Evolutionary conservation across 1,284 basidiomycete species (phyloP), one percentile per base, ranked within the genome.

Genomic region (Ganoderma resinaceum): DNA sequence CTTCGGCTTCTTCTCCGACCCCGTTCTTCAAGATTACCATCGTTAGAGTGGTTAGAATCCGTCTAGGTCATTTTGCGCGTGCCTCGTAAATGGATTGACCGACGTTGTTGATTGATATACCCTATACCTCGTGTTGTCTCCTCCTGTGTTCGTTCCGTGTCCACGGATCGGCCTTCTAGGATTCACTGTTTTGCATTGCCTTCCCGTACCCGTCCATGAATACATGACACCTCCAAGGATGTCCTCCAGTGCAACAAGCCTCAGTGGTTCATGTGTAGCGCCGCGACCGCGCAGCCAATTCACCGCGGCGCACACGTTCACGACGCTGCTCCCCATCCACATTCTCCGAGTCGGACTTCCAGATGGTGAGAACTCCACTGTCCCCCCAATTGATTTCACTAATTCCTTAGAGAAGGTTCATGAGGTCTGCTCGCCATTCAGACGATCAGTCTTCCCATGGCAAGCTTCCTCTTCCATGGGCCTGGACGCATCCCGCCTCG

Each of bases 401-500:
- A 18, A 40, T 46, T 37, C 42, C 63, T 52, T n/a, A 23, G 63
- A 58, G 14, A 60, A 58, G 16, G 33, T 14, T 31, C 57, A n/a
- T 49, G 31, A 23, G 33, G 8, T 43, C 31, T 52, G 18, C n/a
- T 49, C 37, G 38, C 20, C 42, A 23, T 60, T 31, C 23, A 58
- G 18, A 23, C 23, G 43, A 49, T 52, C 33, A 23, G 26, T 20
- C 16, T 52, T 65, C 63, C 63, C 63, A 65, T 14, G 35, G n/a
- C 31, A 29, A 9, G 26, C 42, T 60, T 38, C 42, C 43, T 6
- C 57, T 60, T 55, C 46, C 42, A 46, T 57, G 18, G 57, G 63
- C n/a, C 63, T 65, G 43, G 63, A 60, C 7, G 33, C 42, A 35
- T 49, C 63, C 38, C 31, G 63, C 33, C 63, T 59, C 57, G 35